phyloP scores from a whole-genome alignment of 202 grass and related monocot species.

The Dendrocalamus latiflorus region DNA sequence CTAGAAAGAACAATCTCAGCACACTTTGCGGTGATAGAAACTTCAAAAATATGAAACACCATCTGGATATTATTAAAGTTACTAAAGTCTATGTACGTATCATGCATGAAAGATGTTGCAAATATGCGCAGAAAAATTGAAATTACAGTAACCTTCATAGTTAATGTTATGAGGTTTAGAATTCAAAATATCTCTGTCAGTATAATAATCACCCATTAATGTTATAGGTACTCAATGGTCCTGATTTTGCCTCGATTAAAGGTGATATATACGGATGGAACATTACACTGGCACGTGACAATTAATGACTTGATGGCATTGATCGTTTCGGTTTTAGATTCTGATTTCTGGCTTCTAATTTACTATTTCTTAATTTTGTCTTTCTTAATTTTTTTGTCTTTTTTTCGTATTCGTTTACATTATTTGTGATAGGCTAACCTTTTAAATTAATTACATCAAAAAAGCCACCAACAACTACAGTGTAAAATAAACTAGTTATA shows the following conservation, averaged over 20 bases:
- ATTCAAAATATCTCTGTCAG: neutral
- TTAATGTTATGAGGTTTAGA: neutral
- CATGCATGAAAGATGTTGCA: neutral
- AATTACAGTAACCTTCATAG: neutral
- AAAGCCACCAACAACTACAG: too few species aligned
- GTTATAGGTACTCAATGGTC: neutral
- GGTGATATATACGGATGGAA: neutral
- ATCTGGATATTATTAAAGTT: neutral
- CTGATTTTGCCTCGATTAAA: neutral
- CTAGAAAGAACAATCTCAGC: neutral
- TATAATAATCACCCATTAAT: neutral
- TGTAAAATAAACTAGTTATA: too few species aligned
- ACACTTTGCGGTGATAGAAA: neutral
- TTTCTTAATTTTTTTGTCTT: too few species aligned
- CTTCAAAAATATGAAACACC: neutral
- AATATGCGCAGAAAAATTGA: too few species aligned
- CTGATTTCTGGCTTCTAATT: too few species aligned
- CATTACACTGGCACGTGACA: constrained; percentile 5
- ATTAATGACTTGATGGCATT: too few species aligned
- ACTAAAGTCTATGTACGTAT: neutral
- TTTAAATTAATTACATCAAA: too few species aligned
- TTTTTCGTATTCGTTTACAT: too few species aligned
- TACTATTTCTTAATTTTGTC: too few species aligned
- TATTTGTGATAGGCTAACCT: too few species aligned
- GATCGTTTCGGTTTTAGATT: too few species aligned